A percentile compares a stretch with the other conserved stretches of the same genome.
Conservation (phyloP, 345 rosid genomes). For the Eucalyptus decipiens region DNA sequence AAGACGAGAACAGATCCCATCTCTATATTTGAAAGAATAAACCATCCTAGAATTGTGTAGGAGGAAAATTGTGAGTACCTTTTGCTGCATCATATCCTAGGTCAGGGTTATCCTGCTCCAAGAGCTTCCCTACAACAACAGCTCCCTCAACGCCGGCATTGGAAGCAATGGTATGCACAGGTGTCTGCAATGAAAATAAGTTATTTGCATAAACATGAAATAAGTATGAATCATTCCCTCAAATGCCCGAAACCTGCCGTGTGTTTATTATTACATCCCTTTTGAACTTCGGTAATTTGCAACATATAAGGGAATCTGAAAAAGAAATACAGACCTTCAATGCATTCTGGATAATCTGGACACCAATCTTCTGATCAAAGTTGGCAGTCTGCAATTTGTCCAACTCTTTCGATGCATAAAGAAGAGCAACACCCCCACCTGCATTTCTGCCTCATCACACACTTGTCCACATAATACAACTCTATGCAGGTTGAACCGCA, state of each 20-base stretch:
- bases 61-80: constrained; percentile 26
- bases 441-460: not conserved
- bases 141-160: constrained; percentile 98
- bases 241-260: not conserved
- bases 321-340: constrained; percentile 45
- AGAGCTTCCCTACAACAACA: constrained; percentile 84
- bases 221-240: not conserved
- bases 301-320: not conserved
- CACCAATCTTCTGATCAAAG: constrained; percentile 92
- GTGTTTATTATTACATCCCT: not conserved
- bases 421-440: constrained; percentile 98
- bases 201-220: not conserved
- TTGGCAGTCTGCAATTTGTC: constrained; percentile 80
- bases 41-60: not conserved
- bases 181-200: constrained; percentile 33
- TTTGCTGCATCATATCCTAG: constrained; percentile 97
- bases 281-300: not conserved
- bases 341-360: constrained; percentile 94
- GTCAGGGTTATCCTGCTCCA: constrained; percentile 79
- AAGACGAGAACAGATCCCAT: not conserved
- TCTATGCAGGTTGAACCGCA: not conserved
- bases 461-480: not conserved
- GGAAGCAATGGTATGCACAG: constrained; percentile 73
- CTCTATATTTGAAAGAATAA: not conserved
- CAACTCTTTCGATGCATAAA: constrained; percentile 81